Percentiles rank a stretch among this genome's conserved stretches.
These are phyloP conservation scores for Xylariaceae sp. DNA, from an alignment of 2,329 filamentous ascomycete genomes.

Conservation along the genomic window DNA sequence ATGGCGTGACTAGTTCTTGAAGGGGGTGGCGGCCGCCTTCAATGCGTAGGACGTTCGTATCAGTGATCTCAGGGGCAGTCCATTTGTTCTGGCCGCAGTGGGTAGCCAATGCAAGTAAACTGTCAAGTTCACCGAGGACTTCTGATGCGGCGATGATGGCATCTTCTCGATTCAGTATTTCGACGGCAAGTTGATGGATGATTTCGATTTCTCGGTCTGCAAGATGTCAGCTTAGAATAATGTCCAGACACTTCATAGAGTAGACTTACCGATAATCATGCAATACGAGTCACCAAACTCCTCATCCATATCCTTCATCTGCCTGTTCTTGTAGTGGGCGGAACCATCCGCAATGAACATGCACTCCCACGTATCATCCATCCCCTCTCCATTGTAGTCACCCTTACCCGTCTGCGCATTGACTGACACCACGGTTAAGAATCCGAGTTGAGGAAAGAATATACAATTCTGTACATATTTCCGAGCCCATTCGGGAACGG, in stretches of 20 bases:
- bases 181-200: slow-evolving; percentile 67
- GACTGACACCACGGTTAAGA: slow-evolving; percentile 68
- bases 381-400: slow-evolving; percentile 57
- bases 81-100: slow-evolving; percentile 73
- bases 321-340: slow-evolving; percentile 79
- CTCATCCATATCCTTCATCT: slow-evolving; percentile 75
- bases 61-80: slow-evolving; percentile 62
- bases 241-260: not conserved
- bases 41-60: slow-evolving; percentile 66
- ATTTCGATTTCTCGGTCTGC: slow-evolving; percentile 85
- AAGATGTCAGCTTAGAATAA: slow-evolving; percentile 11
- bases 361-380: slow-evolving; percentile 63
- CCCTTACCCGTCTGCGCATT: slow-evolving; percentile 54
- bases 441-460: slow-evolving; percentile 88
- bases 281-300: slow-evolving; percentile 81
- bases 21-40: slow-evolving; percentile 77
- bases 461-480: slow-evolving; percentile 65
- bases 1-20: slow-evolving; percentile 75
- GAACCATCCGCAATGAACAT: slow-evolving; percentile 67
- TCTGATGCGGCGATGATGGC: slow-evolving; percentile 66
- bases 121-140: slow-evolving; percentile 80
- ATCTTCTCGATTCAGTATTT: slow-evolving; percentile 63
- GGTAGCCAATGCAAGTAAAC: slow-evolving; percentile 71
- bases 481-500: slow-evolving; percentile 55
- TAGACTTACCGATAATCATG: slow-evolving; percentile 65